phyloP scores from a whole-genome alignment of 176 grass and related monocot genomes.

The Oropetium thomaeum region DNA sequence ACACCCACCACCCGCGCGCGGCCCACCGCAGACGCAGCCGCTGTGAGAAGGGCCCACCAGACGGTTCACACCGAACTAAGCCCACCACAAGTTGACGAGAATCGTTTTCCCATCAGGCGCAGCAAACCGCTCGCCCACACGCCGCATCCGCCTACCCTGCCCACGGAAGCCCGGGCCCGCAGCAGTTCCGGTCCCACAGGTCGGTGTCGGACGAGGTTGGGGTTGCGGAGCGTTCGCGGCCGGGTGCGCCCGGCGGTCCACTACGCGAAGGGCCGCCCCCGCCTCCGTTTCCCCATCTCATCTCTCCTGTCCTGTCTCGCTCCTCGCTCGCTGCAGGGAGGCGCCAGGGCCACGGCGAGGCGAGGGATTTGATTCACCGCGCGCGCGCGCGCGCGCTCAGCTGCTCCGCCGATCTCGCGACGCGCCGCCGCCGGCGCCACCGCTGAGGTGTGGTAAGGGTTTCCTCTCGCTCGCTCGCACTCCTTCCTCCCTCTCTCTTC shows the following conservation, averaged over 20 bases:
- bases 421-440: not conserved
- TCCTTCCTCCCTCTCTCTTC: not conserved
- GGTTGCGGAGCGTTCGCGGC: not conserved
- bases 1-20: not conserved
- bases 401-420: not conserved
- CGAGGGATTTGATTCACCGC: constrained; percentile 1
- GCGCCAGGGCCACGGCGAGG: not conserved
- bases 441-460: not conserved
- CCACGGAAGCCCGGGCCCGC: not conserved
- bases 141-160: rapidly evolving
- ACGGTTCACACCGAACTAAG: no score
- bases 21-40: not conserved
- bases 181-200: not conserved
- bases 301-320: not conserved
- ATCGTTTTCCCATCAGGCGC: constrained; percentile 17
- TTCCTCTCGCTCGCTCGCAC: not conserved
- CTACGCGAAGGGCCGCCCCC: constrained; percentile 28
- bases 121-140: not conserved
- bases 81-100: constrained; percentile 39
- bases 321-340: constrained; percentile 1
- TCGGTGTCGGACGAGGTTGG: not conserved
- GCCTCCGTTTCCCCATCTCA: not conserved
- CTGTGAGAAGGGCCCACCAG: not conserved
- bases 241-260: not conserved
- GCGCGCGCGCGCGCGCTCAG: no score